Percentiles rank a stretch among this genome's conserved stretches.
phyloP scores from a whole-genome alignment of 202 grass and related monocot genomes.

The Sporobolus alterniflorus region DNA sequence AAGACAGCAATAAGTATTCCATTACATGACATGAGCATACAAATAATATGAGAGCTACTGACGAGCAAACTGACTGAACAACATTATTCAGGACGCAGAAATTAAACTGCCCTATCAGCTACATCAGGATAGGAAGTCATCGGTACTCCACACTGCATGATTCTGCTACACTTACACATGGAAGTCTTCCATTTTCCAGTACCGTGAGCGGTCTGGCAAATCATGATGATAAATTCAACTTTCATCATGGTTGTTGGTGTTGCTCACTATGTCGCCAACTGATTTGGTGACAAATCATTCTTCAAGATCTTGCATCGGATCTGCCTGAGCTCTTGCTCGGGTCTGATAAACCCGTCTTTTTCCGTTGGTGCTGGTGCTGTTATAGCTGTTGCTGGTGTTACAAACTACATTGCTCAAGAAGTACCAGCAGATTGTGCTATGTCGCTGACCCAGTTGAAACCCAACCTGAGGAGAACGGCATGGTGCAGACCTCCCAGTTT shows the following conservation, averaged over 20 bases:
- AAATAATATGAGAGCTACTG: conserved; percentile 22
- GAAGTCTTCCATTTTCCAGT: background rate
- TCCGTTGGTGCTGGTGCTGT: conserved; percentile 29
- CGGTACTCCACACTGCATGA: conserved; percentile 16
- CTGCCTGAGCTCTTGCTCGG: conserved; percentile 45
- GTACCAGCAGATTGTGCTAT: conserved; percentile 58
- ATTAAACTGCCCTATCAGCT: conserved; percentile 31
- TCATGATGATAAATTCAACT: background rate
- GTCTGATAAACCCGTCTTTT: conserved; percentile 54
- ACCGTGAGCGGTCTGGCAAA: background rate
- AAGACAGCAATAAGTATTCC: conserved; percentile 13
- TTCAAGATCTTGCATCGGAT: conserved; percentile 31
- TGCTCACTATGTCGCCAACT: conserved; percentile 30
- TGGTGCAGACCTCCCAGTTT: conserved; percentile 39
- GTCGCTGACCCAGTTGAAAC: background rate
- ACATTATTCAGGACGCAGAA: conserved; percentile 27
- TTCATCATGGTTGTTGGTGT: conserved; percentile 15
- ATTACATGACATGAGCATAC: conserved; percentile 33
- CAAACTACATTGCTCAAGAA: conserved; percentile 54
- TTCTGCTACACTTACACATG: background rate
- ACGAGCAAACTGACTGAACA: conserved; percentile 7
- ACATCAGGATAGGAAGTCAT: conserved; percentile 2
- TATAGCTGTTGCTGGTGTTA: conserved; percentile 21
- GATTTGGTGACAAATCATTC: conserved; percentile 29
- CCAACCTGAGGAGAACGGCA: conserved; percentile 26